Base-by-base conservation (phyloP, 768 basidiomycete genomes). In the Amanita rubescens region DNA sequence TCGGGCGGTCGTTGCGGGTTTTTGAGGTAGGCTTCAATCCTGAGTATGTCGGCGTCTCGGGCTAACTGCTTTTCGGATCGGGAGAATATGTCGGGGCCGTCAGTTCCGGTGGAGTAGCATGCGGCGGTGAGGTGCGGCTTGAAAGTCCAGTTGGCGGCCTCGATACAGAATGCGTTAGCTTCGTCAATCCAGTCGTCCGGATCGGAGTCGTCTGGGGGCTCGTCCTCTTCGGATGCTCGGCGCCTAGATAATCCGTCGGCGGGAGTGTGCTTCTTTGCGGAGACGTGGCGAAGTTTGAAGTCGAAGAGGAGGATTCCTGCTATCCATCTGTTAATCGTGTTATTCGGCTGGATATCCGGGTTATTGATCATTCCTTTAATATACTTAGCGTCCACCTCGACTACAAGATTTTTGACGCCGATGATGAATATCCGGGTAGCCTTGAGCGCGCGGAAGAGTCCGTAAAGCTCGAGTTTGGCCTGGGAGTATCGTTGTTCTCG, bases 401-500 rank as follows among this genome's bases (percentile, higher is more conserved):
- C 14, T 15, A 37, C n/a, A 5, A 37, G 35, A 4, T 2, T 37
- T 15, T 15, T 37, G 35, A 37, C 35, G 5, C 35, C 12, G 35
- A 37, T 37, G 5, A 37, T 11, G 35, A 37, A 37, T 30, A 37
- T 37, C 35, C 15, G 11, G 35, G 15, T 5, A 0, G 53, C 58
- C 10, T 60, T 51, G 0, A 71, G 32, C 0, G 63, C 65, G 12
- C 58, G 54, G 20, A 59, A 70, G 0, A 75, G 45, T 0, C 75
- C 69, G 46, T 66, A 75, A 0, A 75, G 49, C 57, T 77, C 72
- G 0, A 66, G 27, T 42, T 78, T 77, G 0, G 71, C 63, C 42
- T 75, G 73, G 1, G 70, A 72, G 54, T 66, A 73, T 0, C 60
- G 22, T 1, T 60, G 50, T 56, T 74, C 68, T 0, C 66, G 20